Evolutionary conservation across 2,329 filamentous ascomycete genomes (phyloP).

Genomic region (Fusarium sp.): DNA sequence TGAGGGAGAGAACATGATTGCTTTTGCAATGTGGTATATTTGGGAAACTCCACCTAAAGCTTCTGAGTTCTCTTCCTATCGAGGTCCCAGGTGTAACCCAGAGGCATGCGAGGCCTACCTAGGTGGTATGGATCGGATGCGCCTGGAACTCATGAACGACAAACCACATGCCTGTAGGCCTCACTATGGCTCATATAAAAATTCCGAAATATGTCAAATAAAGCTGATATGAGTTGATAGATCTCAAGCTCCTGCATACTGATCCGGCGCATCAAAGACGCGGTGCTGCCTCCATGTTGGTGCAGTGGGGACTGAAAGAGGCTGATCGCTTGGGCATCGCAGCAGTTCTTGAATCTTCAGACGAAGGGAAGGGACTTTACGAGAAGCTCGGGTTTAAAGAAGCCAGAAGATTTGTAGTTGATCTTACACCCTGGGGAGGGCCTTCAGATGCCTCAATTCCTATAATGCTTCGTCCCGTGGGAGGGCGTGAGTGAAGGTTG

Average conservation of each 20-base stretch:
- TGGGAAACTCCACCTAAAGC: conserved; percentile 42
- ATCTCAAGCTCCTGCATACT: conserved; percentile 55
- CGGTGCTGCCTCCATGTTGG: conserved; percentile 51
- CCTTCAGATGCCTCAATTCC: conserved; percentile 31
- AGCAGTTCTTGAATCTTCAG: conserved; percentile 53
- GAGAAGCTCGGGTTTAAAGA: conserved; percentile 52
- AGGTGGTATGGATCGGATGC: conserved; percentile 47
- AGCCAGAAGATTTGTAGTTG: conserved; percentile 41
- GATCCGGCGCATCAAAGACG: conserved; percentile 52
- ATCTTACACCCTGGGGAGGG: conserved; percentile 48
- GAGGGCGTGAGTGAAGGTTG: background rate
- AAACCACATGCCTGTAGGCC: conserved; percentile 51
- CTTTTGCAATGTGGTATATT: conserved; percentile 54
- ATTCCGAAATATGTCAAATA: too few relatives aligned
- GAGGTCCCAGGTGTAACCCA: conserved; percentile 47
- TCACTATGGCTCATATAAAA: too few relatives aligned
- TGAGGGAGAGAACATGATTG: conserved; percentile 47
- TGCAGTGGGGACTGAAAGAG: conserved; percentile 52
- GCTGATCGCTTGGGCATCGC: conserved; percentile 53
- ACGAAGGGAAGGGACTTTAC: conserved; percentile 50
- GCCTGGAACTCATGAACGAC: conserved; percentile 46
- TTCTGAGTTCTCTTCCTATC: conserved; percentile 41
- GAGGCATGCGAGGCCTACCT: conserved; percentile 52
- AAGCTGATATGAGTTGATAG: conserved; percentile 31
- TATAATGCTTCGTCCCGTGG: conserved; percentile 43